Evolutionary conservation across 225 moss, liverwort and hornwort genomes (phyloP).

Genomic region (Bryum argenteum): DNA sequence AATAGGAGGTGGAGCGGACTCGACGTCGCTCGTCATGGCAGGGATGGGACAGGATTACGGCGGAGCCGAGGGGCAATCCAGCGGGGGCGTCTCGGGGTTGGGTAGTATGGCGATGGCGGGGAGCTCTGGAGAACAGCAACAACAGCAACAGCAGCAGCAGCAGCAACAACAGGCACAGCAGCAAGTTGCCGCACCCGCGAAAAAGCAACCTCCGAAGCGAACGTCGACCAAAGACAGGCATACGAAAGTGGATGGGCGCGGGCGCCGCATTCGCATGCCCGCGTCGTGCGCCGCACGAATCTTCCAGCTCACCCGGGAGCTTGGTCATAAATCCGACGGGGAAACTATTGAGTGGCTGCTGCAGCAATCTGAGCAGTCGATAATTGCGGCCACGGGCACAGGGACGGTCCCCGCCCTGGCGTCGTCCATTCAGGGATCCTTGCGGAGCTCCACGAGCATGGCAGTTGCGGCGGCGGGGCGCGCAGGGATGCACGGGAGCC

Average conservation of each 20-base stretch:
- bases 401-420: constrained; percentile 84
- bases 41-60: constrained; percentile 94
- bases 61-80: constrained; percentile 58
- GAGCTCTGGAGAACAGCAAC: constrained; percentile 54
- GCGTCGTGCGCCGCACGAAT: constrained; percentile 97
- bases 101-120: constrained; percentile 60
- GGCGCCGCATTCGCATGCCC: constrained; percentile 99
- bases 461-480: constrained; percentile 56
- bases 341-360: constrained; percentile 99
- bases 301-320: constrained; percentile 97
- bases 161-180: constrained; percentile 30
- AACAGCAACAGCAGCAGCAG: constrained; percentile 35
- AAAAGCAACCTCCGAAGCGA: constrained; percentile 91
- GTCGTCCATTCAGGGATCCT: constrained; percentile 67
- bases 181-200: constrained; percentile 50
- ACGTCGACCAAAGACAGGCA: constrained; percentile 98
- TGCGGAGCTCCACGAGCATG: constrained; percentile 86
- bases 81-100: constrained; percentile 56
- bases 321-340: constrained; percentile 96
- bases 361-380: constrained; percentile 95
- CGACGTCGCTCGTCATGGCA: constrained; percentile 84
- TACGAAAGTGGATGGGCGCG: constrained; percentile 96
- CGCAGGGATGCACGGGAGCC: constrained; percentile 52
- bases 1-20: constrained; percentile 72
- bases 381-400: constrained; percentile 89